Conservation (phyloP, 805 yeast genomes). For the Saturnispora silvae region DNA sequence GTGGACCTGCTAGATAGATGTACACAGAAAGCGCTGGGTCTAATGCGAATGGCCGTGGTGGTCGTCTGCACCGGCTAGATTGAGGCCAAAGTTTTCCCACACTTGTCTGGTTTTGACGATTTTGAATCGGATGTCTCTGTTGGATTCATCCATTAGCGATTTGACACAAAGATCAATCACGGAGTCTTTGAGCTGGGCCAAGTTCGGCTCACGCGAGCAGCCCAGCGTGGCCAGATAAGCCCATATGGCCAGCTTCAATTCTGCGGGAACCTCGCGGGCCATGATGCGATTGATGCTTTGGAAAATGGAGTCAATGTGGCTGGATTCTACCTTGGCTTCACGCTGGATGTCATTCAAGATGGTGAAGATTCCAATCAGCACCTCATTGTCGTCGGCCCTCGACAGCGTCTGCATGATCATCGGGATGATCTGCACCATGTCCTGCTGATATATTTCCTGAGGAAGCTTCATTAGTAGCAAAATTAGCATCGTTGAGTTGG, state of each 20-base stretch:
- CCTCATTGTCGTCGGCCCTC: slow-evolving; percentile 6
- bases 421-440: slow-evolving; percentile 8
- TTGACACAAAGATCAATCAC: slow-evolving; percentile 37
- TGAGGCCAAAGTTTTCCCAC: slow-evolving; percentile 42
- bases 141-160: slow-evolving; percentile 57
- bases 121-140: slow-evolving; percentile 61
- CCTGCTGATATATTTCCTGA: slow-evolving; percentile 10
- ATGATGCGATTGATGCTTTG: slow-evolving; percentile 1
- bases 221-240: slow-evolving; percentile 25
- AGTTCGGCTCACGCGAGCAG: no score
- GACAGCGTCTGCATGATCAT: slow-evolving; percentile 6
- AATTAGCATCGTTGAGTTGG: slow-evolving; percentile 28
- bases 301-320: slow-evolving; percentile 8
- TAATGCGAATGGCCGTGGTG: slow-evolving; percentile 3
- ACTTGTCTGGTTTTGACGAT: slow-evolving; percentile 75
- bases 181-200: slow-evolving; percentile 41
- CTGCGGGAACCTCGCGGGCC: not conserved
- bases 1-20: not conserved
- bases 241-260: slow-evolving; percentile 1
- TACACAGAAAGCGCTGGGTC: not conserved
- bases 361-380: slow-evolving; percentile 6
- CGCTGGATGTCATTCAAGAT: slow-evolving; percentile 9
- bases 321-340: no score
- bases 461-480: slow-evolving; percentile 35
- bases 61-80: slow-evolving; percentile 2